Evolutionary conservation across 306 rosid genomes (phyloP).

Genomic region (Lotus japonicus): DNA sequence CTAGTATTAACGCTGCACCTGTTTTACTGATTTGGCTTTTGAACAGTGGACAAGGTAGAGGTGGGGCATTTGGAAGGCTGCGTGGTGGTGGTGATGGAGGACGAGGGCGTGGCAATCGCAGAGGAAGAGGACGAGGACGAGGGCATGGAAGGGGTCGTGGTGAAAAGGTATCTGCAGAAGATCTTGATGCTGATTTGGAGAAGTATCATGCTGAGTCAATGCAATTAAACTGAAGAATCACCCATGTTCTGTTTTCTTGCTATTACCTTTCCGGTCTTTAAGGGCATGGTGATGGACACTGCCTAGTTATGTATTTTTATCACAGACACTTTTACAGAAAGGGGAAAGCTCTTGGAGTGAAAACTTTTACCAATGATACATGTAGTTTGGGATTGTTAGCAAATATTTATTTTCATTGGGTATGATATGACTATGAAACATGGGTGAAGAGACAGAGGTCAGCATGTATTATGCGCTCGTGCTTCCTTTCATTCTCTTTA

Average conservation of each 20-base stretch:
- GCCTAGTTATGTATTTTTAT: slow-evolving; percentile 47
- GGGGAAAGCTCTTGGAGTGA: slow-evolving; percentile 34
- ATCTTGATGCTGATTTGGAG: slow-evolving; percentile 93
- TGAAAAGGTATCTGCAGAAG: slow-evolving; percentile 85
- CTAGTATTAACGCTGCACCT: neutral
- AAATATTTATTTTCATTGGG: slow-evolving; percentile 41
- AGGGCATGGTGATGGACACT: slow-evolving; percentile 36
- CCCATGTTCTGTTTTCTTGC: slow-evolving; percentile 35
- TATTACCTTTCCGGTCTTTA: slow-evolving; percentile 40
- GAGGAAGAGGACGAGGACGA: slow-evolving; percentile 58
- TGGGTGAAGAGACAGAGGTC: slow-evolving; percentile 48
- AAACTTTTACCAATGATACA: slow-evolving; percentile 31
- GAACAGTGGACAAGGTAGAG: slow-evolving; percentile 44
- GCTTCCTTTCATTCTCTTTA: slow-evolving; percentile 39
- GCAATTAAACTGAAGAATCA: slow-evolving; percentile 48
- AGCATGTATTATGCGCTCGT: slow-evolving; percentile 37
- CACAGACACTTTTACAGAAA: slow-evolving; percentile 33
- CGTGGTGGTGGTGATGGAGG: too few relatives aligned
- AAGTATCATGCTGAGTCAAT: slow-evolving; percentile 87
- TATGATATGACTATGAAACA: slow-evolving; percentile 22
- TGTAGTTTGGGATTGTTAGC: slow-evolving; percentile 37
- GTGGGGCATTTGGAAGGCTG: too few relatives aligned
- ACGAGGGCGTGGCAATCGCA: neutral
- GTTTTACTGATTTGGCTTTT: slow-evolving; percentile 1
- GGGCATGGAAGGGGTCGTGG: slow-evolving; percentile 48